Percentiles rank a stretch among this genome's conserved stretches.
Conservation (phyloP, 306 rosid species). For the Ormosia emarginata region DNA sequence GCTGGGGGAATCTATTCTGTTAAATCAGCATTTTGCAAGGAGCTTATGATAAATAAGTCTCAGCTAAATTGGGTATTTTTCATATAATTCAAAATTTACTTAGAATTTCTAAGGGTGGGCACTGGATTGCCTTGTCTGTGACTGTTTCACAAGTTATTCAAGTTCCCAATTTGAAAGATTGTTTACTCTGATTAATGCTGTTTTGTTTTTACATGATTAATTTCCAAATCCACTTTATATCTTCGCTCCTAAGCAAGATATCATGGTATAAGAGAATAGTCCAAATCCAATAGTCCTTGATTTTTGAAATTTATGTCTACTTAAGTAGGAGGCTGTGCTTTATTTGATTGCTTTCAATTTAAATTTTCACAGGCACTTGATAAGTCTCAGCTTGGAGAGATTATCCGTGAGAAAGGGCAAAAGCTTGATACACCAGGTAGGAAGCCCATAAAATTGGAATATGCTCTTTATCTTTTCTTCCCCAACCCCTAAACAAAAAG, state of each 20-base stretch:
- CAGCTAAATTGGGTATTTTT: too few relatives aligned
- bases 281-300: neutral
- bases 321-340: neutral
- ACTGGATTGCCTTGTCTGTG: too few relatives aligned
- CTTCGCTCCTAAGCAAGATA: neutral
- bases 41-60: too few relatives aligned
- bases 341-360: constrained; percentile 7
- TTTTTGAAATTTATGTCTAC: neutral
- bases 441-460: neutral
- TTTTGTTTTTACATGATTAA: neutral
- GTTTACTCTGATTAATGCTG: neutral
- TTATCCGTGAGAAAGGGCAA: constrained; percentile 60
- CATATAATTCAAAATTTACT: too few relatives aligned
- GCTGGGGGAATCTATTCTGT: too few relatives aligned
- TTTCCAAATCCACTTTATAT: too few relatives aligned
- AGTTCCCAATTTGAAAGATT: neutral
- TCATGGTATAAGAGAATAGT: neutral
- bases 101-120: too few relatives aligned
- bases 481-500: neutral
- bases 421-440: constrained; percentile 81
- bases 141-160: neutral
- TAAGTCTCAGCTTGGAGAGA: constrained; percentile 81
- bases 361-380: constrained; percentile 66
- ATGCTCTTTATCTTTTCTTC: neutral
- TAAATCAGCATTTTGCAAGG: too few relatives aligned